Conservation (phyloP, 371 early-diverging fungal species). For the Lichtheimia ramosa region DNA sequence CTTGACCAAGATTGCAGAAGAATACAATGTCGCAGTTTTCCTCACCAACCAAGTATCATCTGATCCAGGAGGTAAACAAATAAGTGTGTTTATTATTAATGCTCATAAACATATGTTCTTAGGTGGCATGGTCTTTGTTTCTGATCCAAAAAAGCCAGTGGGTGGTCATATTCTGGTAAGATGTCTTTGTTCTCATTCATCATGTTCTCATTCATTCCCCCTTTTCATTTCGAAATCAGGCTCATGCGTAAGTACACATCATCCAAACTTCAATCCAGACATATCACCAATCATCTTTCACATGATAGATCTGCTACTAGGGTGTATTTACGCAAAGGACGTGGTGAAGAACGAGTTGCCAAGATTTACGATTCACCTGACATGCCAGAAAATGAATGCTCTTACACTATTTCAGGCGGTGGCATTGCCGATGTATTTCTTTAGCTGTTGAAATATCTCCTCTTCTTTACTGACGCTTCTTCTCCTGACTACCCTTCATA, state of each 20-base stretch:
- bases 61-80: slow-evolving; percentile 45
- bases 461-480: slow-evolving; percentile 10
- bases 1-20: slow-evolving; percentile 83
- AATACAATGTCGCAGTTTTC: slow-evolving; percentile 86
- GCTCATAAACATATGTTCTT: slow-evolving; percentile 48
- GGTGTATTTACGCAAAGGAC: slow-evolving; percentile 83
- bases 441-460: slow-evolving; percentile 11
- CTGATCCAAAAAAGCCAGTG: slow-evolving; percentile 86
- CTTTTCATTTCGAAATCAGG: slow-evolving; percentile 12
- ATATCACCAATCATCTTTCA: no score
- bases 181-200: no score
- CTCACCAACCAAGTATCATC: slow-evolving; percentile 84
- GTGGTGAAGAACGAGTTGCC: slow-evolving; percentile 83
- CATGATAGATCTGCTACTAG: slow-evolving; percentile 60
- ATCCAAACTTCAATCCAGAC: no score
- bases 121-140: slow-evolving; percentile 70
- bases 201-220: no score
- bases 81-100: slow-evolving; percentile 47
- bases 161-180: slow-evolving; percentile 76
- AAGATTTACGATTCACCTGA: slow-evolving; percentile 91
- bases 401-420: slow-evolving; percentile 34
- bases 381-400: slow-evolving; percentile 82
- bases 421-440: slow-evolving; percentile 34
- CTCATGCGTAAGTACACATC: slow-evolving; percentile 48
- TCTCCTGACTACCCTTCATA: slow-evolving; percentile 30